phyloP scores from a whole-genome alignment of 1,139 yeast genomes.

The Kodamaea anthophila region DNA sequence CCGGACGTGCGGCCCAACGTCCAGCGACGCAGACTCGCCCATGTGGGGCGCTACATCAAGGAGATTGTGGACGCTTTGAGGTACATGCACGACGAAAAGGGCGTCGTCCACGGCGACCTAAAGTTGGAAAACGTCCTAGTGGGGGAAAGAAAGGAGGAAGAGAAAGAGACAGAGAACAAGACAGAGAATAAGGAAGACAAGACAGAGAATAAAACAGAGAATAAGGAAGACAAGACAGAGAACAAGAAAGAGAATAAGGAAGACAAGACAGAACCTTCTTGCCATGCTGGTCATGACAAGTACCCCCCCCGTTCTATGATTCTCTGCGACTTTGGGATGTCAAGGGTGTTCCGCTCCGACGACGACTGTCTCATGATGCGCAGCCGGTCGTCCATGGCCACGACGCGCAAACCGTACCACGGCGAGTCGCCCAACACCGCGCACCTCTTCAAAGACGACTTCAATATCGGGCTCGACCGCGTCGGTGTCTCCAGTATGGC shows the following conservation, averaged over 20 bases:
- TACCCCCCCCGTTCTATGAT: slow-evolving; percentile 32
- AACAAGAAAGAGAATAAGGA: slow-evolving; percentile 16
- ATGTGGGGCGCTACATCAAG: slow-evolving; percentile 27
- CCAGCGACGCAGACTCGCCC: slow-evolving; percentile 20
- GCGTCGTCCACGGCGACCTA: slow-evolving; percentile 82
- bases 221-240: background rate
- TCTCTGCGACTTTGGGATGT: slow-evolving; percentile 89
- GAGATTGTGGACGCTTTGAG: slow-evolving; percentile 59
- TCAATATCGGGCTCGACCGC: slow-evolving; percentile 23
- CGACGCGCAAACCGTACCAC: slow-evolving; percentile 30
- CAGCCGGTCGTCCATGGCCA: slow-evolving; percentile 42
- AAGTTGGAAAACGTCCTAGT: slow-evolving; percentile 81
- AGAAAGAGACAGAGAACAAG: background rate
- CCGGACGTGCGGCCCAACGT: slow-evolving; percentile 21
- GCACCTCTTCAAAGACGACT: slow-evolving; percentile 23
- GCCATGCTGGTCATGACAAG: too few species aligned
- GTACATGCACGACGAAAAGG: slow-evolving; percentile 63
- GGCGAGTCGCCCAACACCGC: slow-evolving; percentile 26
- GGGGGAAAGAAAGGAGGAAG: slow-evolving; percentile 17
- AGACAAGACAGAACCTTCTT: too few species aligned
- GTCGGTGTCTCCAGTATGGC: slow-evolving; percentile 26
- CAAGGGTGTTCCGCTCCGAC: slow-evolving; percentile 28
- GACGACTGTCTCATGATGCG: slow-evolving; percentile 28
- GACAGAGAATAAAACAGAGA: background rate
- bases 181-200: background rate